A percentile compares a stretch with the other conserved stretches of the same genome.
phyloP scores from a whole-genome alignment of 352 stramenopile species.

The Paralagenidium karlingii region DNA sequence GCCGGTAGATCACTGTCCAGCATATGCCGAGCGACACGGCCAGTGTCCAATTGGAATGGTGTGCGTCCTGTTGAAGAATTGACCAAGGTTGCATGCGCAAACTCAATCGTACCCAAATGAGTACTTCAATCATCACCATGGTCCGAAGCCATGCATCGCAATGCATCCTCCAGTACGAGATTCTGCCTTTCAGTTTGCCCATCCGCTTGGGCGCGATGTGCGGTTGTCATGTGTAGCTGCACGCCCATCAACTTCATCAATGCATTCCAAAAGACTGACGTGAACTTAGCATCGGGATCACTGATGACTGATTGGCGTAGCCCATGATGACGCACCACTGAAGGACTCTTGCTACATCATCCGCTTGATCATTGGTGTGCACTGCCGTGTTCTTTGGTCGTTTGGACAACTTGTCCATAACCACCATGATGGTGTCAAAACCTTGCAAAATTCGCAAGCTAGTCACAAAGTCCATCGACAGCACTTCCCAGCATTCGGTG shows the following conservation, averaged over 20 bases:
- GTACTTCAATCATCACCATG: background rate
- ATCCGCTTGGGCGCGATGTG: conserved; percentile 6
- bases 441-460: background rate
- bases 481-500: background rate
- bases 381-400: background rate
- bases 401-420: conserved; percentile 7
- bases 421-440: conserved; percentile 5
- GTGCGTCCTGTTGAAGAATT: conserved; percentile 2
- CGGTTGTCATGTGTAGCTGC: conserved; percentile 2
- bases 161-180: conserved; percentile 3
- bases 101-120: conserved; percentile 6
- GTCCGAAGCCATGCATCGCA: background rate
- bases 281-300: conserved; percentile 6
- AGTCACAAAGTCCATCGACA: conserved; percentile 1
- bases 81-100: conserved; percentile 6
- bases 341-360: background rate
- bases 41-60: conserved; percentile 8
- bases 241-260: conserved; percentile 4
- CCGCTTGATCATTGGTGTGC: background rate
- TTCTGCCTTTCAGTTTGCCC: conserved; percentile 9
- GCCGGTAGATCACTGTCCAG: background rate
- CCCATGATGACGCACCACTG: background rate
- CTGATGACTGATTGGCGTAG: conserved; percentile 3
- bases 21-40: too few species aligned
- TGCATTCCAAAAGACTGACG: conserved; percentile 2